Evolutionary conservation across 2,329 filamentous ascomycete species (phyloP), one percentile per base, ranked within the genome.

Genomic region (Capronia americana): DNA sequence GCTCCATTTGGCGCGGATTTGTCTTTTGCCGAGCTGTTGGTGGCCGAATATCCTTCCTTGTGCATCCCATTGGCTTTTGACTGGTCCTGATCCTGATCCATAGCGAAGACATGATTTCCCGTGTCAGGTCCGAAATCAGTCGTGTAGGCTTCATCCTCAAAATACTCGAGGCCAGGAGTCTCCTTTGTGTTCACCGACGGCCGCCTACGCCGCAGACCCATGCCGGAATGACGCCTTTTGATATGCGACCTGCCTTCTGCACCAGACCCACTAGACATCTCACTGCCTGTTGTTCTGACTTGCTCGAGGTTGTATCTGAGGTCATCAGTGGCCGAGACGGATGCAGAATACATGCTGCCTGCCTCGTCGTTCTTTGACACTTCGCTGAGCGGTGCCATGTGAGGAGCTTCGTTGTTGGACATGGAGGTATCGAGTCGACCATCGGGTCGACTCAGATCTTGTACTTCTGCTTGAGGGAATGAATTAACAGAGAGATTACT

Each of bases 101-200:
- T 91, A 1, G 84, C 74, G 72, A 92, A 91, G 6, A 90, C 87
- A 38, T 86, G 84, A 70, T 92, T 90, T 26, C 89, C 90, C 70
- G 88, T 88, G 77, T 94, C 92, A 3, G 88, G 91, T 28, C 90
- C 90, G 71, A 88, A 88, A 77, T 94, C 93, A 1, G 88, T 91
- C 50, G 88, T 88, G 74, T 96, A 94, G 24, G 93, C 92, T 30
- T 94, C 92, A 72, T 96, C 92, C 74, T 96, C 93, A 73, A 91
- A 93, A 72, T 93, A 97, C 76, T 96, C 89, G n/a, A 97, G 83
- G 69, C 91, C 86, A n/a, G 92, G 90, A 60, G 90, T 84, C 10
- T 86, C 84, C 26, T 75, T 78, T 12, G 89, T 86, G 20, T 85
- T 85, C 55, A 85, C 83, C 6, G 96, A 90, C 69, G 92, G 91